Evolutionary conservation across 169 alveolate species (phyloP).

Genomic region (Cryptosporidium canis): DNA sequence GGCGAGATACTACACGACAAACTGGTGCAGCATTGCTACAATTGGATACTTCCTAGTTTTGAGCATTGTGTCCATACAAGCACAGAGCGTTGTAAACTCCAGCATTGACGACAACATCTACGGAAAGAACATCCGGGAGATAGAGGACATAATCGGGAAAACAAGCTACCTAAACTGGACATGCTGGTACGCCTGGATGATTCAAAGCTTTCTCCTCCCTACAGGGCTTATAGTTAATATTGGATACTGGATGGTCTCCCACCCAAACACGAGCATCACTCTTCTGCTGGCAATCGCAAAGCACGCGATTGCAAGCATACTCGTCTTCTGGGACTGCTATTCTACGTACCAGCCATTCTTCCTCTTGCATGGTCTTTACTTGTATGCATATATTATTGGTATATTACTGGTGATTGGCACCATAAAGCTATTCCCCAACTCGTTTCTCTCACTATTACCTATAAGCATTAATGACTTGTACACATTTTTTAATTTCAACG

Average conservation of each 20-base stretch:
- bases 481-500: slow-evolving; percentile 60
- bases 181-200: slow-evolving; percentile 73
- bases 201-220: slow-evolving; percentile 60
- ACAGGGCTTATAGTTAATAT: slow-evolving; percentile 66
- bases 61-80: slow-evolving; percentile 48
- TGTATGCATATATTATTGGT: slow-evolving; percentile 52
- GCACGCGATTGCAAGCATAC: slow-evolving; percentile 62
- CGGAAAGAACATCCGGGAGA: slow-evolving; percentile 30
- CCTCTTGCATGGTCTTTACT: slow-evolving; percentile 45
- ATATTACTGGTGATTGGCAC: slow-evolving; percentile 1
- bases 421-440: slow-evolving; percentile 29
- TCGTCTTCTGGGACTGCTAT: slow-evolving; percentile 67
- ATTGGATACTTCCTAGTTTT: slow-evolving; percentile 51
- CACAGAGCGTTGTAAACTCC: slow-evolving; percentile 22
- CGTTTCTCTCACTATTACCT: slow-evolving; percentile 32
- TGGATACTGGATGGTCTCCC: slow-evolving; percentile 73
- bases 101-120: slow-evolving; percentile 25
- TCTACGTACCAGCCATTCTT: slow-evolving; percentile 66
- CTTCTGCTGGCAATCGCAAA: slow-evolving; percentile 44
- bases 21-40: slow-evolving; percentile 72
- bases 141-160: slow-evolving; percentile 39
- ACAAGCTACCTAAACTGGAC: slow-evolving; percentile 47
- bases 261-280: slow-evolving; percentile 33
- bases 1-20: slow-evolving; percentile 62
- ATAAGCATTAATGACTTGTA: slow-evolving; percentile 53